Percentiles rank a stretch among this genome's conserved stretches.
phyloP scores from a whole-genome alignment of 1,284 basidiomycete species.

The Sphagnurus paluster region DNA sequence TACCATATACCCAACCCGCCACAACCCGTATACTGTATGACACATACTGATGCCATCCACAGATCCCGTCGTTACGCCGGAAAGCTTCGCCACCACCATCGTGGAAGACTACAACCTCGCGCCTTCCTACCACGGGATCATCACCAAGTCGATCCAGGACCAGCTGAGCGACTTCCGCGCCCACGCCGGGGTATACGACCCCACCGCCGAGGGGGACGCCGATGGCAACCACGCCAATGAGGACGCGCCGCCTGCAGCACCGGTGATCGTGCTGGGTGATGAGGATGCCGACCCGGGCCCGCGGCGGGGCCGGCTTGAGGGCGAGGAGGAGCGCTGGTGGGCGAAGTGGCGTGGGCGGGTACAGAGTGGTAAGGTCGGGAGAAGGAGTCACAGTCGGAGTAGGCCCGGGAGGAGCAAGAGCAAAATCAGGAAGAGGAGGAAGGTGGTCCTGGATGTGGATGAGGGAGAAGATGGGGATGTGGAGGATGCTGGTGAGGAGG shows the following conservation, averaged over 20 bases:
- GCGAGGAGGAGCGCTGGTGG: slow-evolving; percentile 66
- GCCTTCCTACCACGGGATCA: slow-evolving; percentile 68
- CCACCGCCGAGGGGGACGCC: too few relatives aligned
- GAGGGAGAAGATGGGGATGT: slow-evolving; percentile 25
- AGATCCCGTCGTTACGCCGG: slow-evolving; percentile 90
- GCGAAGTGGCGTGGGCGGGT: slow-evolving; percentile 63
- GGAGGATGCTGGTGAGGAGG: slow-evolving; percentile 32
- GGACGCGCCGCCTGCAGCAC: slow-evolving; percentile 23
- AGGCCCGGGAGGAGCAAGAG: slow-evolving; percentile 1
- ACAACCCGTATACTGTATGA: background rate
- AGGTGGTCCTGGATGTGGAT: slow-evolving; percentile 23
- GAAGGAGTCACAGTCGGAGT: too few relatives aligned
- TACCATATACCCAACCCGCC: too few relatives aligned
- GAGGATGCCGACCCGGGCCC: slow-evolving; percentile 8
- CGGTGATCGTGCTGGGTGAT: slow-evolving; percentile 7
- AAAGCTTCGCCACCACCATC: slow-evolving; percentile 86
- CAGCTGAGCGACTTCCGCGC: slow-evolving; percentile 82
- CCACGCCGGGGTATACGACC: slow-evolving; percentile 53
- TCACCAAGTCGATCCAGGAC: slow-evolving; percentile 85
- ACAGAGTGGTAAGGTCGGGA: slow-evolving; percentile 33
- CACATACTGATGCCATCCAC: background rate
- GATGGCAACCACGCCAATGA: slow-evolving; percentile 35
- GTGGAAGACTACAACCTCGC: slow-evolving; percentile 91
- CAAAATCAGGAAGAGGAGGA: slow-evolving; percentile 30
- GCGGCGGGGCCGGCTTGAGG: slow-evolving; percentile 47